Evolutionary conservation across 1,284 basidiomycete species (phyloP), one percentile per base, ranked within the genome.

Genomic region (Pterulicium gracile): DNA sequence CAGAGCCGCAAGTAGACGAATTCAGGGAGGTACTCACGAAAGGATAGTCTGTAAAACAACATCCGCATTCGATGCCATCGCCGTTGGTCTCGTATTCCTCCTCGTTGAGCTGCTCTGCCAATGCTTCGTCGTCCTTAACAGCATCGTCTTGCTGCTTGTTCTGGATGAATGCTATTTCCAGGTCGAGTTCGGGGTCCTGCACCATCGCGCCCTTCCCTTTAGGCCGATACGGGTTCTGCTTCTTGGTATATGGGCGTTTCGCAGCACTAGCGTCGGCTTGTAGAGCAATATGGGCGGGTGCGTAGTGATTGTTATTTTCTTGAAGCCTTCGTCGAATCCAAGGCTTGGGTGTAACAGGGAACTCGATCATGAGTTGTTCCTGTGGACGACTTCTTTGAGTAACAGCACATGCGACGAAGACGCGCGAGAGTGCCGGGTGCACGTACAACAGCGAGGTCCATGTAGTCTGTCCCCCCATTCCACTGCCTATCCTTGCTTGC

Each of bases 21-120:
- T 22, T 22, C 15, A 44, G 41, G 41, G 27, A 36, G 14, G 53
- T 21, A 65, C 87, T 52, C 59, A 89, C 87, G 59, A 86, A 81
- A 3, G 79, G 60, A 51, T 81, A 86, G 2, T 66, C 67, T 3
- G 73, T 66, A 57, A 90, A 93, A 62, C 89, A 92, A 55, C 88
- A 92, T 14, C 81, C 84, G 54, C 89, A 92, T 56, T 89, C 85
- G 39, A 88, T 74, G 1, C 78, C 80, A 42, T 69, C 69, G 14
- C 70, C 69, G 3, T 59, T 66, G 14, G 69, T 68, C 23, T 66
- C 68, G n/a, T 61, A 56, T 50, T 68, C 64, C 32, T 68, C 61
- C 42, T 64, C 62, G 35, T 59, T 61, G 35, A 59, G 50, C 48
- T 51, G 49, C 50, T 54, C 48, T 10, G 54, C 60, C 3, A 57